Conservation (phyloP, 2,329 filamentous ascomycete genomes). For the Fusarium subglutinans region DNA sequence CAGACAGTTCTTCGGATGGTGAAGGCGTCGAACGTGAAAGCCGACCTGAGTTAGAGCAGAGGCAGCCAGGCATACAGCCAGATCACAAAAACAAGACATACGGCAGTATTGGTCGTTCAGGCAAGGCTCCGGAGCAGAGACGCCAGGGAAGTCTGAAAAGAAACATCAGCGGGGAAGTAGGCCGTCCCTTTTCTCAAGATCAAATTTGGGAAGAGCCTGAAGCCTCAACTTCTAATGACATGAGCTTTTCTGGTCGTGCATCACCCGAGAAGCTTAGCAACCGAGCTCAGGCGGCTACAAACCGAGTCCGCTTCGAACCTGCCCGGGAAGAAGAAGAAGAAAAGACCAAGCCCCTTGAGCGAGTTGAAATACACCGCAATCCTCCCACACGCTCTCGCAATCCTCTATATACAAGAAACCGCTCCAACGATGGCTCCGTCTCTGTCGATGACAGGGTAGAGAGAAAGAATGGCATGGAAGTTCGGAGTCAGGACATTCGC, state of each 20-base stretch:
- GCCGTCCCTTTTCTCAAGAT: conserved; percentile 75
- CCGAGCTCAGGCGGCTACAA: conserved; percentile 47
- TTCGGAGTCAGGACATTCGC: conserved; percentile 87
- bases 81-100: conserved; percentile 52
- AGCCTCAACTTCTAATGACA: conserved; percentile 40
- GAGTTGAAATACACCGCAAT: conserved; percentile 84
- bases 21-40: conserved; percentile 51
- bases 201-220: conserved; percentile 92
- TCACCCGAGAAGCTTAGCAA: conserved; percentile 47
- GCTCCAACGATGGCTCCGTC: conserved; percentile 46
- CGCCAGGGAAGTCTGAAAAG: conserved; percentile 74
- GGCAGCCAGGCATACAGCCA: conserved; percentile 20
- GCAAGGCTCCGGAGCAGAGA: conserved; percentile 53
- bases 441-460: conserved; percentile 56
- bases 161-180: conserved; percentile 74
- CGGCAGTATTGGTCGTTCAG: conserved; percentile 50
- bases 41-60: conserved; percentile 41
- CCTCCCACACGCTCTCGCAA: conserved; percentile 85
- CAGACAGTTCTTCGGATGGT: conserved; percentile 62
- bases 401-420: conserved; percentile 79
- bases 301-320: conserved; percentile 52
- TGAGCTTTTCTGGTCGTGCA: conserved; percentile 40
- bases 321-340: conserved; percentile 51
- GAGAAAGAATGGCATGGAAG: conserved; percentile 81
- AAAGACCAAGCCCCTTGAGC: conserved; percentile 52